Evolutionary conservation across 2,329 filamentous ascomycete genomes (phyloP), one percentile per base, ranked within the genome.

Genomic region (Claviceps arundinis): DNA sequence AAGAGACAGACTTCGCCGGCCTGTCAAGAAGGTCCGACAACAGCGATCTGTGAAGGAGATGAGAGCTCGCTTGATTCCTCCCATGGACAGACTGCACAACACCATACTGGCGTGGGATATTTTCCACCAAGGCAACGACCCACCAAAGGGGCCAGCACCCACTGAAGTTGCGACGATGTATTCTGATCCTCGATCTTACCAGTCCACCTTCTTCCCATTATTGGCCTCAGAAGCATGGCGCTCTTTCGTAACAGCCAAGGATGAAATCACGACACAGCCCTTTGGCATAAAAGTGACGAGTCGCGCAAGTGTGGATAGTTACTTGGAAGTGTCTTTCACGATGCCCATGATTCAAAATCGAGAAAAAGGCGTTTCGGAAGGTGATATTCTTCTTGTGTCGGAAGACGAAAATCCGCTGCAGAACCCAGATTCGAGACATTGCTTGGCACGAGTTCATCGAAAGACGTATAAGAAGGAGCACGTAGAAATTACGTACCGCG

Each of bases 191-290:
- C 71, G 72, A 44, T 82, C 87, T 48, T 98, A 98, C 64, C 87
- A 94, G 64, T 76, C 81, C 54, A 95, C 89, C 0, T 98, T 98
- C 67, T 84, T 94, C 58, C 90, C 91, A 5, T 74, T 98, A 22
- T 76, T 98, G 37, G 82, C 93, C 34, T 84, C 95, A 26, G 93
- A 98, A 72, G 91, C 91, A 34, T 98, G 93, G 93, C 87, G 94
- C 63, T 87, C 87, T 4, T 93, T 98, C 64, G 84, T 94, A 49
- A 90, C 89, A 48, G 80, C 87, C 19, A 90, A 90, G 64, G 89
- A 96, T 61, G 93, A 98, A 66, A 81, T 84, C 47, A 86, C 79
- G 19, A 81, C 82, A 57, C 89, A 85, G 62, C 74, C 87, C 0
- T 94, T 95, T 62, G 88, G 89, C 55, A 82, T 97, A 66, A 94